Evolutionary conservation across 1,139 yeast genomes (phyloP).

Genomic region (Geotrichum siamense): DNA sequence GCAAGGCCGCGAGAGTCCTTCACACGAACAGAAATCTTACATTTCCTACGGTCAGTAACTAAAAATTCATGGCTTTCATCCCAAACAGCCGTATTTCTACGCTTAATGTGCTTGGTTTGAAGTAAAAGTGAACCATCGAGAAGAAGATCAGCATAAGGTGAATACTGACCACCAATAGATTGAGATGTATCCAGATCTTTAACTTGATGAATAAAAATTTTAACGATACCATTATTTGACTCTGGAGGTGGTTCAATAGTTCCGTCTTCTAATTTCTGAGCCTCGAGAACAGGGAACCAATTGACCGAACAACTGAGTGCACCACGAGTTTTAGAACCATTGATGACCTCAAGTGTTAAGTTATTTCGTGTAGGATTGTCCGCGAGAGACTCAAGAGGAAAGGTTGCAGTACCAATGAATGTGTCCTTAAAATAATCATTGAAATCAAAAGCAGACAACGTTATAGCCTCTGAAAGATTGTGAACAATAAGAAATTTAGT

Average conservation of each 20-base stretch:
- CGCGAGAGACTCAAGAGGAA: constrained; percentile 60
- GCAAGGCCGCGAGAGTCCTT: constrained; percentile 57
- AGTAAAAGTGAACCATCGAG: constrained; percentile 53
- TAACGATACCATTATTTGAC: constrained; percentile 83
- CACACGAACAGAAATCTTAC: constrained; percentile 58
- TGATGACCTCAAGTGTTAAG: constrained; percentile 50
- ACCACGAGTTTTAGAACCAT: constrained; percentile 79
- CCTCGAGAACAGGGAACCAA: constrained; percentile 73
- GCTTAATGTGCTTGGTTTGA: constrained; percentile 53
- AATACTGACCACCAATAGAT: constrained; percentile 59
- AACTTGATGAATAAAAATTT: constrained; percentile 65
- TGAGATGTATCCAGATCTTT: constrained; percentile 57
- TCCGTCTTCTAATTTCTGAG: constrained; percentile 74
- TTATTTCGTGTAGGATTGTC: constrained; percentile 48
- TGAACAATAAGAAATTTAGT: constrained; percentile 60
- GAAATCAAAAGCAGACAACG: constrained; percentile 62
- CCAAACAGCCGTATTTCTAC: constrained; percentile 64
- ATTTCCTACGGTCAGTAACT: constrained; percentile 62
- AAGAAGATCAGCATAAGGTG: constrained; percentile 66
- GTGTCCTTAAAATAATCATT: constrained; percentile 77
- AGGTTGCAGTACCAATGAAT: constrained; percentile 67
- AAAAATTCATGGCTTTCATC: constrained; percentile 61
- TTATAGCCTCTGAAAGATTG: constrained; percentile 73
- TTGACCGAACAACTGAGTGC: constrained; percentile 59
- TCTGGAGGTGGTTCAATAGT: constrained; percentile 84